Conservation (phyloP, 768 basidiomycete genomes). For the Boletus subcaerulescens region DNA sequence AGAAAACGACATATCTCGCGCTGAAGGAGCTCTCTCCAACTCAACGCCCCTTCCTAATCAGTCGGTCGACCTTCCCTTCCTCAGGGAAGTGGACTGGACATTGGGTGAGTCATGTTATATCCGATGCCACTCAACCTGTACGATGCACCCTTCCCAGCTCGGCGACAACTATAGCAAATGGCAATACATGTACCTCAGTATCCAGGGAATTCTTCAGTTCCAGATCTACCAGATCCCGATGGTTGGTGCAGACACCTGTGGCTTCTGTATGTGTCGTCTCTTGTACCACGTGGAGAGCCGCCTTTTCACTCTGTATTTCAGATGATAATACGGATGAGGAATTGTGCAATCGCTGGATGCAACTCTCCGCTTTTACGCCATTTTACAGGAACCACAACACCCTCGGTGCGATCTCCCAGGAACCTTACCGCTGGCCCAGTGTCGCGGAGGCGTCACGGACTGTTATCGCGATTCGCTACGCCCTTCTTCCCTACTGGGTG, state of each 20-base stretch:
- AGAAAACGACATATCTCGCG: constrained; percentile 58
- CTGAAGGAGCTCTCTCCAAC: constrained; percentile 50
- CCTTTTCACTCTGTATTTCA: constrained; percentile 5
- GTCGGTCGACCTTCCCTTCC: constrained; percentile 62
- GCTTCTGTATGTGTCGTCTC: constrained; percentile 19
- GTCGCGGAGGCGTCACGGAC: constrained; percentile 71
- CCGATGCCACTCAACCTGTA: constrained; percentile 15
- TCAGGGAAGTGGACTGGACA: constrained; percentile 68
- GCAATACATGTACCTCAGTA: constrained; percentile 63
- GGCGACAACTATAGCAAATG: constrained; percentile 75
- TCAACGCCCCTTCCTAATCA: constrained; percentile 65
- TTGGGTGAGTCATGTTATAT: constrained; percentile 42
- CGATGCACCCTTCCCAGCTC: constrained; percentile 39
- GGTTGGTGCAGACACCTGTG: constrained; percentile 68
- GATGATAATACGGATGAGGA: constrained; percentile 3
- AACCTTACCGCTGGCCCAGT: constrained; percentile 75
- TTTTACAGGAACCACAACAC: constrained; percentile 41
- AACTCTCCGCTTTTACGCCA: constrained; percentile 1
- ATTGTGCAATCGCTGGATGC: constrained; percentile 6
- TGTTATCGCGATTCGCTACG: constrained; percentile 64
- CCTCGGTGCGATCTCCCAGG: constrained; percentile 63
- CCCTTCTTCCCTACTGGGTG: constrained; percentile 75
- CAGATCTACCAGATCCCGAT: constrained; percentile 79
- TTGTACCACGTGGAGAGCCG: neutral
- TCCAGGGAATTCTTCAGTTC: constrained; percentile 79